phyloP scores from a whole-genome alignment of 345 rosid species.

The Dimocarpus longan region DNA sequence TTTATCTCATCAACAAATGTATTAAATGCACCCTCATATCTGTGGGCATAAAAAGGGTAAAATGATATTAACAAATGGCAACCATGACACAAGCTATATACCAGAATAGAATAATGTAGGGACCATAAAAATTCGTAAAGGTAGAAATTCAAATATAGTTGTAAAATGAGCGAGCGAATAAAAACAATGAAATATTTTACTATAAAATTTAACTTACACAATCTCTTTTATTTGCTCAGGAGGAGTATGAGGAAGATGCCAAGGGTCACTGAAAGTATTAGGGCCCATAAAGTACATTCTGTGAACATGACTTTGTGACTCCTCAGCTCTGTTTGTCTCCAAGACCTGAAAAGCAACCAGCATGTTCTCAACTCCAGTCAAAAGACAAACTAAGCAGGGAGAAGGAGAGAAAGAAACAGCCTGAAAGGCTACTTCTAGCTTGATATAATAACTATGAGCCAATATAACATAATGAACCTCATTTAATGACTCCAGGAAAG shows the following conservation, averaged over 20 bases:
- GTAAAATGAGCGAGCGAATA: slow-evolving; percentile 15
- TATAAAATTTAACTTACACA: slow-evolving; percentile 62
- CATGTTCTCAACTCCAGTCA: slow-evolving; percentile 18
- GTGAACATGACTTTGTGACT: slow-evolving; percentile 93
- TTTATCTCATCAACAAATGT: slow-evolving; percentile 95
- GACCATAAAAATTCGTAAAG: neutral
- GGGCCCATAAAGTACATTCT: slow-evolving; percentile 98
- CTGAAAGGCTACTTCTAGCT: neutral
- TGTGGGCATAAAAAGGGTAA: slow-evolving; percentile 37
- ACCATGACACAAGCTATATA: neutral
- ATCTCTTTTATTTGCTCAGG: slow-evolving; percentile 96
- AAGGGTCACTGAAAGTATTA: slow-evolving; percentile 93
- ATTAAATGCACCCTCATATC: slow-evolving; percentile 95
- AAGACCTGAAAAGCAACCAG: slow-evolving; percentile 60
- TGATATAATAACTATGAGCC: neutral
- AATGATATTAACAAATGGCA: neutral
- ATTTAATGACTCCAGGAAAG: slow-evolving; percentile 94
- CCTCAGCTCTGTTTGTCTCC: slow-evolving; percentile 98
- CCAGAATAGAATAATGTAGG: neutral
- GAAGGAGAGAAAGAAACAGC: neutral
- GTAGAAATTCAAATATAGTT: neutral
- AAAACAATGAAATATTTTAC: slow-evolving; percentile 30
- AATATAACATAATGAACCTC: slow-evolving; percentile 56
- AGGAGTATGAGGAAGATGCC: slow-evolving; percentile 95
- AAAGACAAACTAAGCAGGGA: neutral